phyloP scores from a whole-genome alignment of 768 basidiomycete genomes.

The Leccinum disarticulatum region DNA sequence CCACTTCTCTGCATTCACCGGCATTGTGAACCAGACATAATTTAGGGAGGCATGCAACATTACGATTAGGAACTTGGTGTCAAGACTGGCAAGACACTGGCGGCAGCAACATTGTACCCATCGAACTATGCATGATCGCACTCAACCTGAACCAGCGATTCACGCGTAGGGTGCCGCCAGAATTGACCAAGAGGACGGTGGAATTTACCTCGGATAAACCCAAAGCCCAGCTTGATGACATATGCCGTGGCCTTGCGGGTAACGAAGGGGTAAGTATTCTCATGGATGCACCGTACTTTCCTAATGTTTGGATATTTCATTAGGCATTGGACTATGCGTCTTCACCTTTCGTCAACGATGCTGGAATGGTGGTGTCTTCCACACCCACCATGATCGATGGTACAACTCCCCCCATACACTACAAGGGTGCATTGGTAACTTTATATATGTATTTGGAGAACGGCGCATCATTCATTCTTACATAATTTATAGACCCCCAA shows the following conservation, averaged over 20 bases:
- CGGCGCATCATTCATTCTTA: neutral
- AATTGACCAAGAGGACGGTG: constrained; percentile 40
- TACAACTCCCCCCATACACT: constrained; percentile 34
- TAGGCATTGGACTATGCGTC: constrained; percentile 38
- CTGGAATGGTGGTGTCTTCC: constrained; percentile 37
- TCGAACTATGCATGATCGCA: constrained; percentile 47
- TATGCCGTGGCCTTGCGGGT: constrained; percentile 32
- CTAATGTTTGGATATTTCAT: constrained; percentile 1
- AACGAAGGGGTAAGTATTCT: constrained; percentile 20
- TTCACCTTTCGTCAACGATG: constrained; percentile 44
- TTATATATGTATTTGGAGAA: neutral
- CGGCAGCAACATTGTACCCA: constrained; percentile 45
- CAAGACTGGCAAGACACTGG: constrained; percentile 21
- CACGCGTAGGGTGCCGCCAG: constrained; percentile 42
- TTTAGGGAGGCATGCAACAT: constrained; percentile 37
- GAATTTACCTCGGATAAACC: constrained; percentile 51
- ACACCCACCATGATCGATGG: constrained; percentile 37
- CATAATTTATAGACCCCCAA: constrained; percentile 15
- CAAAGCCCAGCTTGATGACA: constrained; percentile 38
- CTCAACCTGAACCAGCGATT: constrained; percentile 54
- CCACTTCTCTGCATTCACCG: neutral
- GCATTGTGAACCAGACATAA: constrained; percentile 38
- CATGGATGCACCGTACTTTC: neutral
- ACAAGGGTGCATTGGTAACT: constrained; percentile 24
- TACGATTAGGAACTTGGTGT: constrained; percentile 38